Evolutionary conservation across 495 filamentous ascomycete species (phyloP).

Genomic region (Neurospora sp.): DNA sequence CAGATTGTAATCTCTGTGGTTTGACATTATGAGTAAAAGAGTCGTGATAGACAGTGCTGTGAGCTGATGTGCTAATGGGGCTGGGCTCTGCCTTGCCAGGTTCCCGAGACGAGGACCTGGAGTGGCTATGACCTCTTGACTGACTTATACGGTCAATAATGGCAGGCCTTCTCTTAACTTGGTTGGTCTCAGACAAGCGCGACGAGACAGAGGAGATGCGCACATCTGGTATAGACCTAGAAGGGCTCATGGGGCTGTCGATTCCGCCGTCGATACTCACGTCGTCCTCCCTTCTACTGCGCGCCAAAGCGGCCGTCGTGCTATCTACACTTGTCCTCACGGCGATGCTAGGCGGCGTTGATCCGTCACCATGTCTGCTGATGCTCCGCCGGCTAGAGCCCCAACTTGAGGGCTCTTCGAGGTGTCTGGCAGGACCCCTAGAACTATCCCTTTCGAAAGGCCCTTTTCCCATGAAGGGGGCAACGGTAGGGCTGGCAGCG

Average conservation of each 20-base stretch:
- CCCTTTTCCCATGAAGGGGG: slow-evolving; percentile 47
- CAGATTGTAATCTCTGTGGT: slow-evolving; percentile 32
- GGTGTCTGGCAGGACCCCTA: slow-evolving; percentile 26
- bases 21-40: slow-evolving; percentile 35
- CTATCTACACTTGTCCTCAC: slow-evolving; percentile 28
- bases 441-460: slow-evolving; percentile 35
- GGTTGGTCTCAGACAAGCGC: slow-evolving; percentile 12
- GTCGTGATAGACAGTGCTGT: slow-evolving; percentile 43
- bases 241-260: slow-evolving; percentile 31
- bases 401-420: slow-evolving; percentile 25
- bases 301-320: slow-evolving; percentile 21
- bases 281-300: slow-evolving; percentile 27
- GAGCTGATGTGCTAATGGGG: slow-evolving; percentile 42
- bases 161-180: slow-evolving; percentile 26
- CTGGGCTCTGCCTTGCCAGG: slow-evolving; percentile 41
- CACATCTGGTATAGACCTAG: slow-evolving; percentile 25
- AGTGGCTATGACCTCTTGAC: slow-evolving; percentile 39
- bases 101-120: slow-evolving; percentile 54
- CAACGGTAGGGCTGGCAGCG: slow-evolving; percentile 27
- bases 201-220: slow-evolving; percentile 16
- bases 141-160: slow-evolving; percentile 45
- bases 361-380: slow-evolving; percentile 24
- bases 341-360: slow-evolving; percentile 7
- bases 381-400: slow-evolving; percentile 22
- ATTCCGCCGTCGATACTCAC: slow-evolving; percentile 30